Percentiles rank a stretch among this genome's conserved stretches.
Conservation (phyloP, 75 land plant genomes). For the Pinus albicaulis region DNA sequence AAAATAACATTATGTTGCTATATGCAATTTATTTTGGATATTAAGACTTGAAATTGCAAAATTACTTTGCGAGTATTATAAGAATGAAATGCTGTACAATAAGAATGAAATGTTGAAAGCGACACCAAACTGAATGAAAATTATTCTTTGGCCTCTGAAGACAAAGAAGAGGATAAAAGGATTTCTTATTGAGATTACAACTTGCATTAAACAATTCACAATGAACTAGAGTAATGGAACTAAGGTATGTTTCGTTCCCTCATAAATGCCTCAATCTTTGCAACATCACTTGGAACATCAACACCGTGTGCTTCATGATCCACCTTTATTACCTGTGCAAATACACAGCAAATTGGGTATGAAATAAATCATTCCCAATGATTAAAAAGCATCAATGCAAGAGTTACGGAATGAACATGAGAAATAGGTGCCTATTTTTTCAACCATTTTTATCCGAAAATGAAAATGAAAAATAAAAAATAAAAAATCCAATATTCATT, state of each 20-base stretch:
- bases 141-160: not conserved
- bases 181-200: not conserved
- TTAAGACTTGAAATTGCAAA: too few relatives aligned
- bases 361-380: too few relatives aligned
- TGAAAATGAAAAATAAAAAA: too few relatives aligned
- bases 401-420: too few relatives aligned
- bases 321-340: slow-evolving; percentile 88
- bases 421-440: too few relatives aligned
- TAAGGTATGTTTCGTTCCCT: slow-evolving; percentile 57
- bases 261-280: slow-evolving; percentile 79
- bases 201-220: not conserved
- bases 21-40: too few relatives aligned
- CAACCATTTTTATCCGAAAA: too few relatives aligned
- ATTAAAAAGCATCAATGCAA: not conserved
- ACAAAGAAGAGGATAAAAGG: not conserved
- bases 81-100: not conserved
- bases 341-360: not conserved
- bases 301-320: slow-evolving; percentile 98
- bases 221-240: not conserved
- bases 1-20: too few relatives aligned
- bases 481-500: too few relatives aligned
- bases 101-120: not conserved
- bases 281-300: slow-evolving; percentile 81
- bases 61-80: too few relatives aligned
- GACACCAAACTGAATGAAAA: not conserved